Percentiles rank a stretch among this genome's conserved stretches.
Conservation (phyloP, 2,329 filamentous ascomycete species). For the Laburnicola sp. region DNA sequence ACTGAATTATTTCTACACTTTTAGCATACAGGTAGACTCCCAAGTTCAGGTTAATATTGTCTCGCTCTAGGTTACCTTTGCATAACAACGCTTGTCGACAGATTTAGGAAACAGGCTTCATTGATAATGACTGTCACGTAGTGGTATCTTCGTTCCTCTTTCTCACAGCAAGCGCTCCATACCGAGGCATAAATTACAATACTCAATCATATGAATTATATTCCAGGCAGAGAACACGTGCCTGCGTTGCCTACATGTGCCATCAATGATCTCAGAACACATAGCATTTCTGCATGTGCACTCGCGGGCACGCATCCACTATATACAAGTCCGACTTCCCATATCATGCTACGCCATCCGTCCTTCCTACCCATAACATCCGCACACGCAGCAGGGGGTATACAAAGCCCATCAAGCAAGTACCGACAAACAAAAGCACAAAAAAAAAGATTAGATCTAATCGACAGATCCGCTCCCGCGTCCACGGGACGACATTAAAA, state of each 20-base stretch:
- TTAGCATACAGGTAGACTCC: no score
- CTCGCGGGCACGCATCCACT: neutral
- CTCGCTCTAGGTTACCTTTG: no score
- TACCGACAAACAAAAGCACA: neutral
- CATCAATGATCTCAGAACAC: neutral
- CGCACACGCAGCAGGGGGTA: conserved; percentile 14
- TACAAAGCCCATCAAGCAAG: conserved; percentile 11
- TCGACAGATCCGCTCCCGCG: conserved; percentile 21
- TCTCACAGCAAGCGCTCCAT: no score
- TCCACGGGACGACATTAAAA: conserved; percentile 30
- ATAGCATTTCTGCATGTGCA: neutral
- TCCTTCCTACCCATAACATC: neutral
- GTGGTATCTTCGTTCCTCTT: no score
- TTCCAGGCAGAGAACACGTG: neutral
- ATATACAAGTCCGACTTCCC: conserved; percentile 7
- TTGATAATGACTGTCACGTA: no score
- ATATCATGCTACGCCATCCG: neutral
- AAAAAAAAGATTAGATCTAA: conserved; percentile 33
- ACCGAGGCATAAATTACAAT: no score
- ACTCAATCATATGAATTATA: no score
- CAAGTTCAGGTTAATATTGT: no score
- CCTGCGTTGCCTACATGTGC: neutral
- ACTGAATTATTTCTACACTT: no score
- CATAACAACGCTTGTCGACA: no score
- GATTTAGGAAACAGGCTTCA: no score